These are phyloP conservation scores for Zalaria sp. DNA, from an alignment of 2,329 filamentous ascomycete species.

Conservation along the genomic window DNA sequence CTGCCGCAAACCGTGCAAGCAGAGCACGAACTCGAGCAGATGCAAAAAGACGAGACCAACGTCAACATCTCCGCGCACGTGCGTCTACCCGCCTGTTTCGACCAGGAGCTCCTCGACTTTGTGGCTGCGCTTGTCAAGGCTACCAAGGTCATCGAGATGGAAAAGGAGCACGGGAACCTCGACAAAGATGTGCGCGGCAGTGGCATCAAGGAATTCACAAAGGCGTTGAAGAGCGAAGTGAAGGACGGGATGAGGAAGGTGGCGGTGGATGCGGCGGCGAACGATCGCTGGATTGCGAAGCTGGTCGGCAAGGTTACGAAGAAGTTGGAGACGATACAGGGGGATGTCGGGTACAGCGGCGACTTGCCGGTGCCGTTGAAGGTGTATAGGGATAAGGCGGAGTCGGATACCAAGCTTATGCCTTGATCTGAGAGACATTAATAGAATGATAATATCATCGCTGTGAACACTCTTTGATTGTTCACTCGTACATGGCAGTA, in stretches of 20 bases:
- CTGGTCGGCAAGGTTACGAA: conserved; percentile 36
- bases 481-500: too few species aligned
- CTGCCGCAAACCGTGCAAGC: conserved; percentile 28
- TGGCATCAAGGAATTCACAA: conserved; percentile 15
- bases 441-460: too few species aligned
- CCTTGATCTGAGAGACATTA: conserved; percentile 8
- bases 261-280: conserved; percentile 18
- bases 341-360: conserved; percentile 37
- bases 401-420: conserved; percentile 20
- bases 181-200: conserved; percentile 13
- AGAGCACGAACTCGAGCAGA: conserved; percentile 24
- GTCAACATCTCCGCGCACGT: conserved; percentile 35
- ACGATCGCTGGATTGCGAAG: conserved; percentile 41
- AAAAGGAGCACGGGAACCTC: conserved; percentile 16
- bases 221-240: conserved; percentile 12
- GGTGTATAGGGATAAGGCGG: conserved; percentile 21
- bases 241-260: conserved; percentile 10
- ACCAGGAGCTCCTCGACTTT: conserved; percentile 39
- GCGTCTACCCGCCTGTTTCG: conserved; percentile 34
- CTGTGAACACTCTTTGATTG: too few species aligned
- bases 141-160: conserved; percentile 38
- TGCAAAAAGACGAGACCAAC: conserved; percentile 32
- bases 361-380: conserved; percentile 30
- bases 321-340: conserved; percentile 34
- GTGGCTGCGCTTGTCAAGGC: conserved; percentile 42